Base-by-base conservation (phyloP, 2,329 filamentous ascomycete species). In the Ophidiomyces ophidiicola region DNA sequence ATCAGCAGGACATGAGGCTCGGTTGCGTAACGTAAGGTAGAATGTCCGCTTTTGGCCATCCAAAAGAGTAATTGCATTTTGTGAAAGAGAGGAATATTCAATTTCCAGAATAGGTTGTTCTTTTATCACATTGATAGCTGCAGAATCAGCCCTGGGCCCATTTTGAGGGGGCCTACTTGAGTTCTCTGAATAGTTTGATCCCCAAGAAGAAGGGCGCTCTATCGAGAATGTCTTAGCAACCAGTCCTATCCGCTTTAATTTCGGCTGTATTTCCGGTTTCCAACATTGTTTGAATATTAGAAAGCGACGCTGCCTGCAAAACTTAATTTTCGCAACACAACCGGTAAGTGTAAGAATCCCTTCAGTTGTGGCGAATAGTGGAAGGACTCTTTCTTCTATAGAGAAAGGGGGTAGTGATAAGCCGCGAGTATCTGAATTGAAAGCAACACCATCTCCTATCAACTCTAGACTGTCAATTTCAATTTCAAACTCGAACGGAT, bases 401-500 rank as follows among this genome's bases (percentile, higher is more conserved):
- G 84, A 74, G 49, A 92, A 84, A 0, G 88, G 82, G 0, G 84
- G 83, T 36, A 98, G 71, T 5, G 81, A 54, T 3, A 80, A 75
- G 36, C 71, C 72, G 47, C 80, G 75, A 10, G 71, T 63, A 5
- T 72, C 62, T 0, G 80, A 78, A 39, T 79, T 73, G 42, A 94
- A 83, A 1, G 76, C 69, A 17, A 78, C 72, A 1, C 84, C 86
- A 44, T 82, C 76, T 6, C 78, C 74, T 45, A 85, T 78, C 5
- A 98, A 65, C 18, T 70, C 71, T 31, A 98, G 71, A 38, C 76
- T 80, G 55, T 96, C 86, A 23, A 98, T 78, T 39, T 93, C 84
- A 3, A 98, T 66, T 45, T 94, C 85, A 47, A 96, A 80, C 44
- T 96, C 88, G 50, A 86, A 94, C 0, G 87, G 85, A 50, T 98